Evolutionary conservation across 306 rosid genomes (phyloP).

Genomic region (Mimosa pudica): DNA sequence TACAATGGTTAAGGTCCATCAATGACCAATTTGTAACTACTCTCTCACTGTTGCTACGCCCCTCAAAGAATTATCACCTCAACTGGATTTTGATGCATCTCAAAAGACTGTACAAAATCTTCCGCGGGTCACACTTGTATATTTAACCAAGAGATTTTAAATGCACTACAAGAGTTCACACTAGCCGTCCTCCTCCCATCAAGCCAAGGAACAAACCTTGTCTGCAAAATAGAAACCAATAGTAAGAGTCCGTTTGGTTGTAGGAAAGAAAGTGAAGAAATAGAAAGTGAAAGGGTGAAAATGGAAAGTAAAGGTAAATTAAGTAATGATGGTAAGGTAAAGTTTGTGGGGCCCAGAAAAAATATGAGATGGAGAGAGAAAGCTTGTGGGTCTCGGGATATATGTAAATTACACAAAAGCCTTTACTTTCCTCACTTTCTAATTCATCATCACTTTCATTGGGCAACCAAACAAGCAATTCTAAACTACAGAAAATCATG

Average conservation of each 20-base stretch:
- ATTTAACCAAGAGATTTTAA: slow-evolving; percentile 1
- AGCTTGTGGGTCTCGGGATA: no score
- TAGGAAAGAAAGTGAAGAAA: no score
- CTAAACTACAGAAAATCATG: neutral
- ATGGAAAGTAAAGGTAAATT: no score
- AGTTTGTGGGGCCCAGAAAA: no score
- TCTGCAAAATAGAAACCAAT: slow-evolving; percentile 56
- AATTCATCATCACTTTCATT: no score
- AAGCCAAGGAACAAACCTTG: slow-evolving; percentile 85
- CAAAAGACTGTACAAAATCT: slow-evolving; percentile 36
- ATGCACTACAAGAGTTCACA: slow-evolving; percentile 8
- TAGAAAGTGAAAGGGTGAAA: no score
- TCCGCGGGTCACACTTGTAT: slow-evolving; percentile 29
- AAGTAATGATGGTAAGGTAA: no score
- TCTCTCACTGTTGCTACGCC: slow-evolving; percentile 16
- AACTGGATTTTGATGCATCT: slow-evolving; percentile 26
- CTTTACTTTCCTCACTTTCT: no score
- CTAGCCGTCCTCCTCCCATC: slow-evolving; percentile 32
- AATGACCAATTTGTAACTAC: neutral
- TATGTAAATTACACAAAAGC: no score
- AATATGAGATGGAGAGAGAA: no score
- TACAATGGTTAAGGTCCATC: neutral
- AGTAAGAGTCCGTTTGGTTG: no score
- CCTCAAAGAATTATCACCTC: slow-evolving; percentile 40
- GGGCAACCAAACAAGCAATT: neutral